Evolutionary conservation across 306 rosid species (phyloP).

Genomic region (Inga leiocalycina): DNA sequence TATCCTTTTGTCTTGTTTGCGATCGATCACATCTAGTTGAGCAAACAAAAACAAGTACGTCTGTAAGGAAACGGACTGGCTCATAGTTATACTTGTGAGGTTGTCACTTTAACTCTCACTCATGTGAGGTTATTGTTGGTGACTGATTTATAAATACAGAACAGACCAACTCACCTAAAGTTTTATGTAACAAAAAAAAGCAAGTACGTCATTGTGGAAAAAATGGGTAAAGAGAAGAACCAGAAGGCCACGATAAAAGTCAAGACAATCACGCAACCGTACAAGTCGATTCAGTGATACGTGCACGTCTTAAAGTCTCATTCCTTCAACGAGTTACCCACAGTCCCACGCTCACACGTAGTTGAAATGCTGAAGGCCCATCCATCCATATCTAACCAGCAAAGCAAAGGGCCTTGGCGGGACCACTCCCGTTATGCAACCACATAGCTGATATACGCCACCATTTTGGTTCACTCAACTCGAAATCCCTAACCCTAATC

Average conservation of each 20-base stretch:
- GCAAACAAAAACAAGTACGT: no score
- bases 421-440: constrained; percentile 46
- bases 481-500: constrained; percentile 30
- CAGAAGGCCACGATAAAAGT: not conserved
- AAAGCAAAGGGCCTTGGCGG: constrained; percentile 25
- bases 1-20: not conserved
- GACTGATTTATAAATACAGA: no score
- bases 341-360: not conserved
- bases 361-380: not conserved
- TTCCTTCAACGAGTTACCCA: not conserved
- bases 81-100: no score
- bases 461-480: constrained; percentile 26
- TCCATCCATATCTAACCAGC: constrained; percentile 3
- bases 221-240: not conserved
- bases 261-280: not conserved
- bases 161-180: no score
- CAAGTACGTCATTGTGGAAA: not conserved
- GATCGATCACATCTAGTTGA: no score
- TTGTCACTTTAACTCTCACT: no score
- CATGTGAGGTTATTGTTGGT: no score
- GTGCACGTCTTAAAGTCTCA: constrained; percentile 13
- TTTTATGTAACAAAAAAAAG: no score
- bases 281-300: not conserved
- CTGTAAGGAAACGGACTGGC: no score
- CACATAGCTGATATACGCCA: constrained; percentile 9